phyloP scores from a whole-genome alignment of 1,284 basidiomycete genomes.

The Psilocybe mexicana region DNA sequence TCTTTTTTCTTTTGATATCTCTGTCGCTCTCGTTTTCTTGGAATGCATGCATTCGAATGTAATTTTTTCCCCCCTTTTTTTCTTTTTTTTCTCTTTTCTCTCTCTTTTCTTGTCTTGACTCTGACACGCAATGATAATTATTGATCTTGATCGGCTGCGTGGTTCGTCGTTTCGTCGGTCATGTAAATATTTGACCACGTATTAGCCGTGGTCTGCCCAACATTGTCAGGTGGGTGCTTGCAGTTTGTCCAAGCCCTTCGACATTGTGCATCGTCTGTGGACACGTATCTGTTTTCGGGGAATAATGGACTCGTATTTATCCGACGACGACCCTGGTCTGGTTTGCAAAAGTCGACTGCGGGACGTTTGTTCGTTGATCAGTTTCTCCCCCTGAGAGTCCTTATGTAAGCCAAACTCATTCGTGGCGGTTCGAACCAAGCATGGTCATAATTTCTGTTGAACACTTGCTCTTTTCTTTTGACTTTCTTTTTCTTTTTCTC shows the following conservation, averaged over 20 bases:
- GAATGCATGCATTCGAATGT: background rate
- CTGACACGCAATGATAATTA: too few species aligned
- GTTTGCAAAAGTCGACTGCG: background rate
- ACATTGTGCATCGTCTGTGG: background rate
- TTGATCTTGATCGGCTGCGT: too few species aligned
- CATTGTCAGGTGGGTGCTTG: too few species aligned
- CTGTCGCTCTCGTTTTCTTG: background rate
- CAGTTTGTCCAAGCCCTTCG: too few species aligned
- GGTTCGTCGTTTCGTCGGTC: too few species aligned
- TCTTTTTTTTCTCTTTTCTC: too few species aligned
- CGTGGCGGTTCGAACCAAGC: conserved; percentile 21
- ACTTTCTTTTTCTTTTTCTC: background rate
- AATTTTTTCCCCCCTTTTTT: background rate
- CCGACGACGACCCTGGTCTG: background rate
- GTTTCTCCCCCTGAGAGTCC: conserved; percentile 4
- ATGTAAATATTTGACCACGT: too few species aligned
- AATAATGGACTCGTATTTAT: background rate
- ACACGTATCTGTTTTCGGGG: background rate
- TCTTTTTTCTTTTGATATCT: background rate
- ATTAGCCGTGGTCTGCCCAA: too few species aligned
- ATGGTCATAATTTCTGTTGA: conserved; percentile 6
- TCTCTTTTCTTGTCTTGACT: too few species aligned
- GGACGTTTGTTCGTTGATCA: background rate
- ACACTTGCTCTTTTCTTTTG: conserved; percentile 7
- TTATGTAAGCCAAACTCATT: conserved; percentile 26